Evolutionary conservation across 805 yeast genomes (phyloP), one percentile per base, ranked within the genome.

Genomic region (Candida ovalis): DNA sequence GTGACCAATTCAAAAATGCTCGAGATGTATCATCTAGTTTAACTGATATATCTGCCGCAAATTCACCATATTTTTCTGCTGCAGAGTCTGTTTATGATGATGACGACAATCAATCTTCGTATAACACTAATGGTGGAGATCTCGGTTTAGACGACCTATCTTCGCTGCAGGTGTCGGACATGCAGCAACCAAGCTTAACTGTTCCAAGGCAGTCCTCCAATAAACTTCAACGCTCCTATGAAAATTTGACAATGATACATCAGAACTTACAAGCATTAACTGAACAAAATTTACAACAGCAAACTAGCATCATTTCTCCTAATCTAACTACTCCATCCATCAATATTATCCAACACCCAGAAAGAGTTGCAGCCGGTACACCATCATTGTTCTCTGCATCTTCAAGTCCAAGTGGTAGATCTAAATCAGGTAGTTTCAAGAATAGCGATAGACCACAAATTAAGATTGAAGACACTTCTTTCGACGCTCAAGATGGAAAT

Each of bases 301-400:
- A 44, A 32, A 53, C n/a, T 21, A 13, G 19, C 41, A 28, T 41
- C 39, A 35, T 36, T 25, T 2, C 15, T 17, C 12, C 47, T 36
- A 19, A 42, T 2, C 44, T n/a, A 3, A 7, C 39, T 12, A 47
- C 61, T 7, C 60, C 59, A 2, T 46, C 55, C 0, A 59, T 60
- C 36, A 56, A 54, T 28, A 54, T 60, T 2, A 54, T 67, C 21
- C 64, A 67, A 30, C 68, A 72, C 2, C 71, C 78, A 5, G 75
- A 73, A n/a, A 66, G 58, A 7, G 61, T 67, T 6, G 72, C 72
- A 0, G 74, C 74, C 3, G 68, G 64, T 37, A 80, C 84, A 0
- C 84, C 84, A 0, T 80, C 85, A 0, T 62, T 81, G 15, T 81
- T 81, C 60, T 73, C 80, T 49, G 76, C 84, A 1, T 60, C 70